phyloP scores from a whole-genome alignment of 2,329 filamentous ascomycete genomes.

The Paecilomyces sp. region DNA sequence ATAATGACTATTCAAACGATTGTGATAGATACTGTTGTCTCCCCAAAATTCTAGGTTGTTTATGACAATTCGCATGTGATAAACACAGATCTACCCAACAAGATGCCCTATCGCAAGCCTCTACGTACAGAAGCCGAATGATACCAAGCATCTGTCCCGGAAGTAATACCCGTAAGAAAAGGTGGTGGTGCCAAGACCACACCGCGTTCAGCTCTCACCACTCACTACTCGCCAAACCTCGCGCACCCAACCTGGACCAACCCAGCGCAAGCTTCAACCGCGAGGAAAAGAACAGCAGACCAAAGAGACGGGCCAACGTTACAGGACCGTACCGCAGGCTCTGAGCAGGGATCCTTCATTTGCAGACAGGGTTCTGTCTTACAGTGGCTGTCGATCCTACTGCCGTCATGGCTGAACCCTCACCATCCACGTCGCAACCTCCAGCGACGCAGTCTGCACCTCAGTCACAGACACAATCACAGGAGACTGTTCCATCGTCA shows the following conservation, averaged over 20 bases:
- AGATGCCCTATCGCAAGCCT: neutral
- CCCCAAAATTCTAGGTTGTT: neutral
- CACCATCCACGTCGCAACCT: constrained; percentile 18
- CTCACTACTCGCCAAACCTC: neutral
- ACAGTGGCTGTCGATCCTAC: neutral
- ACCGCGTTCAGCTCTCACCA: neutral
- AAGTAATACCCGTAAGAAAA: neutral
- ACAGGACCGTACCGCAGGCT: neutral
- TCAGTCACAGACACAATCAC: constrained; percentile 9
- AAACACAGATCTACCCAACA: neutral
- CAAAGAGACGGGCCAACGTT: neutral
- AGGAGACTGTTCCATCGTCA: constrained; percentile 11
- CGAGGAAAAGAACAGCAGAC: neutral
- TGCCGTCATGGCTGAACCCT: constrained; percentile 1
- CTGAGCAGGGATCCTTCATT: neutral
- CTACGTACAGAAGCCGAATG: neutral
- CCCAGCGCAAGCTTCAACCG: neutral
- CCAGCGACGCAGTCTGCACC: constrained; percentile 16
- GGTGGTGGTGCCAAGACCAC: neutral
- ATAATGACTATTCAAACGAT: neutral
- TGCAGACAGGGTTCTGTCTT: neutral
- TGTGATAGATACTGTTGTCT: neutral
- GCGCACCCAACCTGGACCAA: neutral
- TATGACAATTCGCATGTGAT: neutral
- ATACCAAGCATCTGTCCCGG: neutral